phyloP scores from a whole-genome alignment of 2,329 filamentous ascomycete species.

The Rugonectria rugulosa region DNA sequence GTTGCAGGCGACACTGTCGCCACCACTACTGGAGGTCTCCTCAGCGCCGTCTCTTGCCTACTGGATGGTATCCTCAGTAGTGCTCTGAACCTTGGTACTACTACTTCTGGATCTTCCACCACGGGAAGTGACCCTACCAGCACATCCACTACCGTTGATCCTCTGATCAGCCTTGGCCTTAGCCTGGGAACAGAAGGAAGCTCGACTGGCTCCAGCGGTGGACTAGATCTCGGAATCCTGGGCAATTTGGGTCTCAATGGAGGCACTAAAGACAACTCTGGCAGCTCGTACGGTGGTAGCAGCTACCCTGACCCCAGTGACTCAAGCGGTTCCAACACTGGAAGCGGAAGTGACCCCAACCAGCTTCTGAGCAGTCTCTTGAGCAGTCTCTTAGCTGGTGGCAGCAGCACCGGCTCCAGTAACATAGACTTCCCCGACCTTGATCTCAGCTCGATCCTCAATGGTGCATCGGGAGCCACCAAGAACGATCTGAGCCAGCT shows the following conservation, averaged over 20 bases:
- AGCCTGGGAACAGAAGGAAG: neutral
- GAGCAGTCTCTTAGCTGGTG: neutral
- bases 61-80: neutral
- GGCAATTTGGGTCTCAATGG: no score
- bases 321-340: neutral
- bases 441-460: neutral
- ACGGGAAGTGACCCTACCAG: neutral
- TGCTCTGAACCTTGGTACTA: neutral
- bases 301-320: no score
- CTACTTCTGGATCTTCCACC: neutral
- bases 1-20: neutral
- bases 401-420: no score
- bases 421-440: no score
- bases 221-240: neutral
- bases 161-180: neutral
- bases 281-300: no score
- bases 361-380: no score
- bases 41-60: neutral
- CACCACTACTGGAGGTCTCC: neutral
- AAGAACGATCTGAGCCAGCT: neutral
- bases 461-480: neutral
- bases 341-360: no score
- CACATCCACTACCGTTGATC: neutral
- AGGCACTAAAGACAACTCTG: no score
- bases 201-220: neutral